Evolutionary conservation across 1,284 basidiomycete genomes (phyloP).

Genomic region (Lentinula novae-zelandiae): DNA sequence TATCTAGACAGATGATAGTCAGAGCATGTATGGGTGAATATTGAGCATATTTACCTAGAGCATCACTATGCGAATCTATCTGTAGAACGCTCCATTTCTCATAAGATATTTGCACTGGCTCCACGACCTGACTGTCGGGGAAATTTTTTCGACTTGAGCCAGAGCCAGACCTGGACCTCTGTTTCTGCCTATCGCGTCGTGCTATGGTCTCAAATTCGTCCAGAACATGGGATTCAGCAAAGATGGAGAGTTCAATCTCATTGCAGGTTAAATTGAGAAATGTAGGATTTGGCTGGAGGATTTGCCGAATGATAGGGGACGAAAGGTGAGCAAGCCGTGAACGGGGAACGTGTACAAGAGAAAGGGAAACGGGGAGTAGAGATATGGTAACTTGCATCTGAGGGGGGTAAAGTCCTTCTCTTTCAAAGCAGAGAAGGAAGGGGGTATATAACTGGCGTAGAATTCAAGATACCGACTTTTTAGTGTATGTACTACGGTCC

Average conservation of each 20-base stretch:
- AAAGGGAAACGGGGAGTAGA: conserved; percentile 64
- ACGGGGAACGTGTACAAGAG: conserved; percentile 69
- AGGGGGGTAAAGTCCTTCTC: not conserved
- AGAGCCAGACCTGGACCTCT: conserved; percentile 37
- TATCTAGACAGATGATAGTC: conserved; percentile 38
- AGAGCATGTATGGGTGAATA: conserved; percentile 8
- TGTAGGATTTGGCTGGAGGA: conserved; percentile 58
- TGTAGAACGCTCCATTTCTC: conserved; percentile 75
- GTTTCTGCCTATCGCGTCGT: conserved; percentile 48
- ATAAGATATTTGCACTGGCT: conserved; percentile 63
- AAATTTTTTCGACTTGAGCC: conserved; percentile 27
- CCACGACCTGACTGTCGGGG: conserved; percentile 22
- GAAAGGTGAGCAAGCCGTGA: conserved; percentile 55
- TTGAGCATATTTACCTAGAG: conserved; percentile 42
- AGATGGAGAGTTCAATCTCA: conserved; percentile 69
- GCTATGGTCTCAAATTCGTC: conserved; percentile 61
- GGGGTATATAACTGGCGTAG: not conserved
- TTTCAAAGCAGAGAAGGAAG: not conserved
- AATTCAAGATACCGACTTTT: not conserved
- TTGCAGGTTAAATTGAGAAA: conserved; percentile 77
- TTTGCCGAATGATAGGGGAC: conserved; percentile 61
- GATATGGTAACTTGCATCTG: conserved; percentile 50
- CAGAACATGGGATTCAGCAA: conserved; percentile 58
- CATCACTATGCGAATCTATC: conserved; percentile 70
- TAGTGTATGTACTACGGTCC: not conserved